These are phyloP conservation scores for Carallia brachiata DNA, from an alignment of 345 rosid genomes.

Conservation along the genomic window DNA sequence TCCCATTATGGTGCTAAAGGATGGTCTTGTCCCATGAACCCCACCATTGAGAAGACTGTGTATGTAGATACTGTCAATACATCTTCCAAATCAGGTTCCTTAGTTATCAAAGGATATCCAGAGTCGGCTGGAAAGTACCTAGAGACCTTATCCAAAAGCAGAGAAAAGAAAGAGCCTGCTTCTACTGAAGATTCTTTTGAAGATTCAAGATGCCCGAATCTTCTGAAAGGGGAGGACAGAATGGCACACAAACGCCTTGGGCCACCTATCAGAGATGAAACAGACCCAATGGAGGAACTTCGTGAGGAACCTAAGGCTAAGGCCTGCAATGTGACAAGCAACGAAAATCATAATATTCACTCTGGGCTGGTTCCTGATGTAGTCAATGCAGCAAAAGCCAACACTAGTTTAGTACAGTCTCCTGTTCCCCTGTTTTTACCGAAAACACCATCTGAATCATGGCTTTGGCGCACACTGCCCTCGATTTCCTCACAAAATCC, in stretches of 20 bases:
- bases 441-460: conserved; percentile 83
- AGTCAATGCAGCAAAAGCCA: conserved; percentile 27
- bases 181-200: conserved; percentile 17
- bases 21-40: conserved; percentile 38
- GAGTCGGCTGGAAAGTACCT: conserved; percentile 17
- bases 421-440: conserved; percentile 62
- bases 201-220: conserved; percentile 24
- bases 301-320: conserved; percentile 32
- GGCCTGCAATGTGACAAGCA: conserved; percentile 23
- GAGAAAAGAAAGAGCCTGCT: conserved; percentile 20
- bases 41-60: conserved; percentile 56
- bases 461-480: conserved; percentile 84
- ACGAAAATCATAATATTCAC: conserved; percentile 22
- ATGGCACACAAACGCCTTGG: conserved; percentile 6
- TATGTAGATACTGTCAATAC: conserved; percentile 56
- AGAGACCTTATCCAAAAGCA: conserved; percentile 17
- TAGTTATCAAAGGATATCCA: conserved; percentile 20
- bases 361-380: conserved; percentile 21
- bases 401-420: conserved; percentile 16
- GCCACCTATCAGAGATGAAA: conserved; percentile 17
- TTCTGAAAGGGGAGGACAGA: conserved; percentile 19
- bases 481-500: conserved; percentile 41
- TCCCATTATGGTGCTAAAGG: conserved; percentile 25
- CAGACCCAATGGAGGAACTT: conserved; percentile 22
- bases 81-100: conserved; percentile 28